Evolutionary conservation across 306 rosid genomes (phyloP).

Genomic region (Sindora glabra): DNA sequence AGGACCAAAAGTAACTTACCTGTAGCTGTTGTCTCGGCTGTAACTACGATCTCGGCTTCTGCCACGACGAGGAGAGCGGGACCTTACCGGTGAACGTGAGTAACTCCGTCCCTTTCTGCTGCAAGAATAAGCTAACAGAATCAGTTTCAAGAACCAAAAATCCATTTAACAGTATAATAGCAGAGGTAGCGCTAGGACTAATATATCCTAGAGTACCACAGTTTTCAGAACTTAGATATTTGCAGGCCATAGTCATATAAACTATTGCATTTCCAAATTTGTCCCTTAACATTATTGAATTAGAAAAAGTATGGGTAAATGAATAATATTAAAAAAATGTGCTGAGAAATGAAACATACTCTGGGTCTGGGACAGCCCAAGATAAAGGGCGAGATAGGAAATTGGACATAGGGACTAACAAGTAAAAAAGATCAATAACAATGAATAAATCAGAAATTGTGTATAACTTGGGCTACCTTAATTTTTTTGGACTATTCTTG

Average conservation of each 20-base stretch:
- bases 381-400: too few relatives aligned
- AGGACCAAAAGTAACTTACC: constrained; percentile 20
- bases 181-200: neutral
- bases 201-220: too few relatives aligned
- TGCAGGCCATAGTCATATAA: too few relatives aligned
- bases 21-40: constrained; percentile 67
- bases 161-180: neutral
- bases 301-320: too few relatives aligned
- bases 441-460: neutral
- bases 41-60: constrained; percentile 65
- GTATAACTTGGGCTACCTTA: constrained; percentile 27
- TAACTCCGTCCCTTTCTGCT: constrained; percentile 40
- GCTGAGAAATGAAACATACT: too few relatives aligned
- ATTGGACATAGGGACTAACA: too few relatives aligned
- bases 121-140: neutral
- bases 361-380: too few relatives aligned
- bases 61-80: constrained; percentile 57
- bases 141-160: neutral
- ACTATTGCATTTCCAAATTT: too few relatives aligned
- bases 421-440: neutral
- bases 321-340: too few relatives aligned
- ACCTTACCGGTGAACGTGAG: constrained; percentile 44
- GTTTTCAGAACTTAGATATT: too few relatives aligned
- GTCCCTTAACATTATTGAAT: too few relatives aligned
- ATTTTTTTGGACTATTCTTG: constrained; percentile 70